Percentiles rank a stretch among this genome's conserved stretches.
Conservation (phyloP, 352 stramenopile species). For the Blastocystis sp. region DNA sequence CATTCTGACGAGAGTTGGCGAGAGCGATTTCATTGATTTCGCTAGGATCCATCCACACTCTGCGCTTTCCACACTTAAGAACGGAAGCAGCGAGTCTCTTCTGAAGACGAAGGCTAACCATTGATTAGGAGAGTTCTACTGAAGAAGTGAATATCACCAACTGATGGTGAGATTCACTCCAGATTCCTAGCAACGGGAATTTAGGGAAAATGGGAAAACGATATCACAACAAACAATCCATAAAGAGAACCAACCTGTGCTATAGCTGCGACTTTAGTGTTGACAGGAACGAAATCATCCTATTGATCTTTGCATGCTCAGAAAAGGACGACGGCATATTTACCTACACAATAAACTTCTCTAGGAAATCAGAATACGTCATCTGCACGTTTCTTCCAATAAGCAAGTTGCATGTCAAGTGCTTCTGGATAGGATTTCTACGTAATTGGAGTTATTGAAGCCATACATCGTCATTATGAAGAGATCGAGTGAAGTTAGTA, state of each 20-base stretch:
- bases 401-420: not conserved
- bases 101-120: not conserved
- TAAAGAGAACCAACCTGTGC: not conserved
- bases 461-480: not conserved
- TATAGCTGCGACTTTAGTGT: not conserved
- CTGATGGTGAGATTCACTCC: conserved; percentile 4
- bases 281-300: conserved; percentile 1
- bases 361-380: not conserved
- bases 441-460: no score
- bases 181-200: not conserved
- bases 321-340: not conserved
- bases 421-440: conserved; percentile 20
- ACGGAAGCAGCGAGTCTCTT: conserved; percentile 88
- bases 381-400: conserved; percentile 11
- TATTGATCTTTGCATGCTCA: not conserved
- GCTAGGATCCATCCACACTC: conserved; percentile 99
- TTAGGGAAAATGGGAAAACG: not conserved
- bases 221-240: conserved; percentile 5
- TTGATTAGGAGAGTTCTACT: conserved; percentile 20
- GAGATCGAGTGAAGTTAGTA: not conserved
- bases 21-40: conserved; percentile 97
- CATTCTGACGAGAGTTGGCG: conserved; percentile 98
- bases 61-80: conserved; percentile 98
- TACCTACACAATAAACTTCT: not conserved
- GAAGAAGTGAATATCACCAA: not conserved